Evolutionary conservation across 148 eudicot genomes (phyloP), one percentile per base, ranked within the genome.

Genomic region (Chenopodium formosanum): DNA sequence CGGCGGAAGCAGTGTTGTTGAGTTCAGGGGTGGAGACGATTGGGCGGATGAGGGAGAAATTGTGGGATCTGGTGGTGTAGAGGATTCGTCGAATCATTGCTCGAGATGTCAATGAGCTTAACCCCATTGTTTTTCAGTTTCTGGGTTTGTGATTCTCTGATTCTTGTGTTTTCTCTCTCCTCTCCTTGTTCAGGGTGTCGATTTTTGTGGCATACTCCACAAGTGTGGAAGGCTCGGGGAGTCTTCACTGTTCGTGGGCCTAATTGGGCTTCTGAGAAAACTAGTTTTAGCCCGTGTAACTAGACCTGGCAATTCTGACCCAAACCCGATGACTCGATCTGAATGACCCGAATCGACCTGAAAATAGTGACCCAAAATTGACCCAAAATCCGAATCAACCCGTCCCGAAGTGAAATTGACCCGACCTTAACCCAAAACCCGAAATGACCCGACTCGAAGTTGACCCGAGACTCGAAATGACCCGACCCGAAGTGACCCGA

Each of bases 21-120:
- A 88, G 97, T 68, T 89, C 90, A 0, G 99, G 87, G 8, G 95
- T 96, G 63, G 97, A 78, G 80, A 87, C 88, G 74, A 94, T 89
- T 16, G 91, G 22, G 17, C 97, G 75, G 74, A 86, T 31, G 82
- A 85, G 80, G 67, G 83, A 31, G 25, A 60, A 29, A 65, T 46
- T 8, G 62, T 75, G 27, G 56, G 52, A 37, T 27, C 11, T 64
- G 23, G 4, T 71, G 68, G 73, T 1, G 69, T 40, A 6, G 82
- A 44, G 19, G 76, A 40, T 47, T 47, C 80, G 72, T 0, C 58
- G 75, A 9, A 84, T 56, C 52, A 78, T 29, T 11, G 77, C 56
- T 69, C 84, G 63, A 2, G 67, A 69, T 75, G 84, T 73, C 66
- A 84, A 66, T 70, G 79, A 78, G 47, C 75, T 65, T 27, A 86